phyloP scores from a whole-genome alignment of 2,329 filamentous ascomycete genomes.

The Pseudocercospora fuligena region DNA sequence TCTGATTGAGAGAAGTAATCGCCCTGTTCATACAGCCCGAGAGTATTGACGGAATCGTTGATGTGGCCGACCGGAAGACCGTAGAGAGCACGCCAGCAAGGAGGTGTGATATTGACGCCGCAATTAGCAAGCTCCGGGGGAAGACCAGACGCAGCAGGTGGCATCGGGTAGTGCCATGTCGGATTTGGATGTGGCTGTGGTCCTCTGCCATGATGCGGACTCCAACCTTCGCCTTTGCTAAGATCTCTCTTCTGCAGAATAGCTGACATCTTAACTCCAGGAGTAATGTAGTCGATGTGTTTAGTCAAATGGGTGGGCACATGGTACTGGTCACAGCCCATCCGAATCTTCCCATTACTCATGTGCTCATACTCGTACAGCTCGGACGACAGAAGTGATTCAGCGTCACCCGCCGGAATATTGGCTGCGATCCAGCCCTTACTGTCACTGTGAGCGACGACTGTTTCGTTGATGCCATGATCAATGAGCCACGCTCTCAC shows the following conservation, averaged over 20 bases:
- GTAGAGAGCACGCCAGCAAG: slow-evolving; percentile 50
- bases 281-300: slow-evolving; percentile 59
- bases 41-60: slow-evolving; percentile 19
- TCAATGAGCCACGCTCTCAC: slow-evolving; percentile 46
- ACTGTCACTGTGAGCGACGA: slow-evolving; percentile 39
- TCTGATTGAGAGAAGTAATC: slow-evolving; percentile 25
- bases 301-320: slow-evolving; percentile 46
- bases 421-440: slow-evolving; percentile 49
- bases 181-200: neutral
- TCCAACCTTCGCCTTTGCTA: neutral
- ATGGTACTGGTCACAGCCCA: slow-evolving; percentile 48
- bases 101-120: slow-evolving; percentile 43
- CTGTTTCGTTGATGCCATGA: slow-evolving; percentile 35
- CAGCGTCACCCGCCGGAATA: slow-evolving; percentile 42
- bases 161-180: slow-evolving; percentile 38
- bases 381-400: slow-evolving; percentile 45
- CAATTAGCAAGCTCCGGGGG: slow-evolving; percentile 6
- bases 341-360: slow-evolving; percentile 1
- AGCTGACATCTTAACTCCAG: slow-evolving; percentile 54
- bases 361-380: slow-evolving; percentile 41
- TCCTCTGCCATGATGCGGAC: neutral
- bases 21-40: slow-evolving; percentile 27
- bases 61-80: slow-evolving; percentile 41
- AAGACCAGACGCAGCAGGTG: slow-evolving; percentile 3
- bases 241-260: slow-evolving; percentile 25